Evolutionary conservation across 179 eudicot genomes (phyloP), one percentile per base, ranked within the genome.

Genomic region (Silene coronaria): DNA sequence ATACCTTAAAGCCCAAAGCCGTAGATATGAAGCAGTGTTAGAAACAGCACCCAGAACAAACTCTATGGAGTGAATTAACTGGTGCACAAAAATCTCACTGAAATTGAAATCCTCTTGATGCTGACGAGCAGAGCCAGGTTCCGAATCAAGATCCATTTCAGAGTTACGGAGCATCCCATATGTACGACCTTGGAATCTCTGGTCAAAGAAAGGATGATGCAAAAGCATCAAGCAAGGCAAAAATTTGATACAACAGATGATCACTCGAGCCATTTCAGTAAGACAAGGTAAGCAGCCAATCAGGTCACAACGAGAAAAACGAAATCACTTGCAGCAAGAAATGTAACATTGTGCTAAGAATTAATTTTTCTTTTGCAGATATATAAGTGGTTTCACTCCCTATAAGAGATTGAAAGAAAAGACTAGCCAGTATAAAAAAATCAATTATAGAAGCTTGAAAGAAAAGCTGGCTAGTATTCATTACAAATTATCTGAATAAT

Each of bases 1-100:
- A 64, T 83, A 93, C 99, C 99, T 95, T 82, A 95, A 84, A 79
- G 97, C 99, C 99, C 99, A 95, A 59, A 95, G 93, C 58, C 99
- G 91, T 75, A 95, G 90, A 83, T 95, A 95, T 75, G 99, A 95
- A 69, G 99, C 99, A 63, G 99, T 95, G 83, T 95, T 95, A 67
- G 97, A 95, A 77, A 92, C 97, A 30, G 99, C 90, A 62, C 99
- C 99, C 80, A 95, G 84, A 71, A 95, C 93, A 86, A 95, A 95
- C 88, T 95, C 99, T 23, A 95, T 95, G 71, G 99, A 88, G 85
- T 95, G 99, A 75, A 95, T 95, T 87, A 95, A 83, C 82, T 95
- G 99, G 84, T 95, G 99, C 77, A 95, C 97, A 87, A 95, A 95
- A 55, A 92, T 87, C 86, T 95, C 97, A 76, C 99, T 95, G 75